Base-by-base conservation (phyloP, 2,329 filamentous ascomycete species). In the Fusarium chaquense region DNA sequence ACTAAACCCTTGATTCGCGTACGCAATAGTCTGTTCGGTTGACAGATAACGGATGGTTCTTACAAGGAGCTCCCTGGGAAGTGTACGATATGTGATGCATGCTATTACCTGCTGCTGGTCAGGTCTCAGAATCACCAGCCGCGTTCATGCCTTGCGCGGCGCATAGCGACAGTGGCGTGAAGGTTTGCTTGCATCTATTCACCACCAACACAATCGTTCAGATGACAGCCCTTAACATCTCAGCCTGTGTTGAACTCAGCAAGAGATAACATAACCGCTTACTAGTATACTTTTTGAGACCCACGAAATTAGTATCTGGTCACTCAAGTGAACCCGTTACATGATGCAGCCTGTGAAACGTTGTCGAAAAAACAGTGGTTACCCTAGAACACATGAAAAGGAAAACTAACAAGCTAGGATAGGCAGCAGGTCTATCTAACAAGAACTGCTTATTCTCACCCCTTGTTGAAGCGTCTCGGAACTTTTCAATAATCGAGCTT, bases 31-130 rank as follows among this genome's bases (percentile, higher is more conserved):
- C n/a, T 40, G 36, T 26, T 18, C 50, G 22, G 26, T 45, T 67
- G 36, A 43, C 36, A 55, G 44, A 46, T 46, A 46, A 46, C 44
- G 44, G 28, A 46, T 22, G 9, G 28, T 24, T 28, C 32, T 60
- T 47, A 55, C 67, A 63, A 59, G 65, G 60, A 68, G 36, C 28
- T 56, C 54, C 61, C 51, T 59, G 53, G 43, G 20, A 57, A 38
- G 28, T 20, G 28, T 35, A 22, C 58, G 49, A 65, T 65, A 67
- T 53, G 52, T 61, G 55, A 28, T 47, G 28, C 30, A 46, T 22
- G 16, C 33, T 61, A 62, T 67, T 41, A 11, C 49, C 30, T 47
- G 28, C 35, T 50, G 40, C 28, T 30, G 26, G 43, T 26, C 26
- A 32, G 44, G 30, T 58, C 44, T 72, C 43, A 36, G 43, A 66